Evolutionary conservation across 345 rosid genomes (phyloP).

Genomic region (Clausena lansium): DNA sequence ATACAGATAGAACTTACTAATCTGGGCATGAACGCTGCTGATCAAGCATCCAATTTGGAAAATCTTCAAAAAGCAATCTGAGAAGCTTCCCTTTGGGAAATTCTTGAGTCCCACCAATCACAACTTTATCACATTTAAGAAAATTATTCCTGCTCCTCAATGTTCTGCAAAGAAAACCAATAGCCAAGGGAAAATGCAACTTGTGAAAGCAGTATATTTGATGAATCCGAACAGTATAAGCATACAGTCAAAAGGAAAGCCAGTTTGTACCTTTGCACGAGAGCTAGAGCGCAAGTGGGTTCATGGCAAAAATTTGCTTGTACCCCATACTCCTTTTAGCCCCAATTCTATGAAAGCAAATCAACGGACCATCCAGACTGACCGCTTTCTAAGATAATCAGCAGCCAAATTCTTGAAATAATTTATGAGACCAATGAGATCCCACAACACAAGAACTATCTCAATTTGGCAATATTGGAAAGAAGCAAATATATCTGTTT

Average conservation of each 20-base stretch:
- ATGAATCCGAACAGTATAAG: background rate
- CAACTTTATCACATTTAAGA: background rate
- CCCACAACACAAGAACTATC: background rate
- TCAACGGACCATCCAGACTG: background rate
- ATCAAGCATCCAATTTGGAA: background rate
- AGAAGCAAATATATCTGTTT: background rate
- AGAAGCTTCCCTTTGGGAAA: background rate
- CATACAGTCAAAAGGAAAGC: background rate
- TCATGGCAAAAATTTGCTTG: background rate
- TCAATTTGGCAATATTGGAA: background rate
- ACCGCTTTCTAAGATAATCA: background rate
- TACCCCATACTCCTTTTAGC: background rate
- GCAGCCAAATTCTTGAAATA: background rate
- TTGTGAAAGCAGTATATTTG: background rate
- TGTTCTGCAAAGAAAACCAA: conserved; percentile 5
- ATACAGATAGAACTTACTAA: background rate
- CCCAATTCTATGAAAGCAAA: background rate
- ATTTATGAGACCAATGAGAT: background rate
- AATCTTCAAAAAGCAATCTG: background rate
- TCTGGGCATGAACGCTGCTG: background rate
- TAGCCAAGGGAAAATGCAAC: background rate
- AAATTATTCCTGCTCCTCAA: background rate
- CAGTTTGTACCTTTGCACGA: background rate
- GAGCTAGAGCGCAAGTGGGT: background rate
- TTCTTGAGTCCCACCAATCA: background rate